Evolutionary conservation across 1,284 basidiomycete species (phyloP).

Genomic region (Microbotryum intermedium): DNA sequence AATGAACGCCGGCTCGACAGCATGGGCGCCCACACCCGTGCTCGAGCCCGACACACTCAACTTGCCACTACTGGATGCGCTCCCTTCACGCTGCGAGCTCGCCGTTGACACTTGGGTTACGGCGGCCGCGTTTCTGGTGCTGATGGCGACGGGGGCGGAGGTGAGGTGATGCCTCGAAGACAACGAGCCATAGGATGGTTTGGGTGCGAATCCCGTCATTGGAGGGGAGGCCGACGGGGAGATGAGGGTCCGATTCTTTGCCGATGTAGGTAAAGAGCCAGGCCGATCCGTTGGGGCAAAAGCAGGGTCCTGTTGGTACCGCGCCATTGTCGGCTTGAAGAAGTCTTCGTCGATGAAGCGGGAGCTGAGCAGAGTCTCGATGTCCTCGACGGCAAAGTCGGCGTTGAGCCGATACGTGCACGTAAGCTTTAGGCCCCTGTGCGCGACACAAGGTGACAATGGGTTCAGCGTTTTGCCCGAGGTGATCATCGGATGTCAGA

Average conservation of each 20-base stretch:
- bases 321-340: constrained; percentile 31
- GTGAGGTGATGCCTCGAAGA: constrained; percentile 23
- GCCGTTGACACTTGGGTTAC: neutral
- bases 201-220: neutral
- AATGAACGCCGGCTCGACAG: constrained; percentile 28
- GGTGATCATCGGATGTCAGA: too few species aligned
- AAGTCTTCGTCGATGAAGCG: constrained; percentile 36
- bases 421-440: constrained; percentile 23
- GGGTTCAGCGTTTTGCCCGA: neutral
- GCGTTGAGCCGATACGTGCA: constrained; percentile 30
- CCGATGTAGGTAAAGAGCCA: constrained; percentile 18
- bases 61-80: neutral
- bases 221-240: neutral
- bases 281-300: neutral
- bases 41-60: neutral
- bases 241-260: neutral
- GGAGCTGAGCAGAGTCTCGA: constrained; percentile 33
- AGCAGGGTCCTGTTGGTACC: constrained; percentile 6
- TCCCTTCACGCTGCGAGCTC: neutral
- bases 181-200: constrained; percentile 19
- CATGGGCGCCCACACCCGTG: neutral
- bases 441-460: neutral
- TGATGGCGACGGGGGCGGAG: neutral
- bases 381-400: constrained; percentile 33
- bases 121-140: neutral